These are phyloP conservation scores for Arxiozyma heterogenica DNA, from an alignment of 1,139 yeast genomes.

Conservation along the genomic window DNA sequence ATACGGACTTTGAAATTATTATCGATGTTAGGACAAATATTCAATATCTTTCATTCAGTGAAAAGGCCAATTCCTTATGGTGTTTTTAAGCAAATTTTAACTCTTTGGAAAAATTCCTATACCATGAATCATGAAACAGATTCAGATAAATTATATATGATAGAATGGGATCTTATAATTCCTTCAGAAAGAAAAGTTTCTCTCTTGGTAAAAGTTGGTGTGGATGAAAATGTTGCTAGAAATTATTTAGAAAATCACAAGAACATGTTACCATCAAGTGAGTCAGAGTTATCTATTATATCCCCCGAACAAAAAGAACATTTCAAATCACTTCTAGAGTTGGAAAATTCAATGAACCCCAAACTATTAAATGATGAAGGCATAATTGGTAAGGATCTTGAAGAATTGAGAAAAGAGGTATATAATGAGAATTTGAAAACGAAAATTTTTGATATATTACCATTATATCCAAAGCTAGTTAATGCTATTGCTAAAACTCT, in stretches of 20 bases:
- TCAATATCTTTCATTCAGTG: slow-evolving; percentile 15
- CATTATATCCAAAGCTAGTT: slow-evolving; percentile 43
- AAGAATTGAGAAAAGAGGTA: slow-evolving; percentile 27
- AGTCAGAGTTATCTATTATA: neutral
- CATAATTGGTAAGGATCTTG: neutral
- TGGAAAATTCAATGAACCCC: neutral
- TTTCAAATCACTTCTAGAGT: neutral
- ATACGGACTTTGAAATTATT: slow-evolving; percentile 20
- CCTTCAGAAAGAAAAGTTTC: slow-evolving; percentile 21
- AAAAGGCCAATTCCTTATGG: slow-evolving; percentile 25
- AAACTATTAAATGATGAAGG: neutral
- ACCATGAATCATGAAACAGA: slow-evolving; percentile 15
- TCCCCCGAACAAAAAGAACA: neutral
- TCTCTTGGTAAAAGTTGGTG: slow-evolving; percentile 18
- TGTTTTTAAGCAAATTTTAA: slow-evolving; percentile 27
- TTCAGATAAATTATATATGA: slow-evolving; percentile 35
- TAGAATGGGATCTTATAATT: slow-evolving; percentile 34
- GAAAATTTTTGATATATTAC: slow-evolving; percentile 42
- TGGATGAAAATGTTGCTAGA: slow-evolving; percentile 19
- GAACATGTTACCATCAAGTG: slow-evolving; percentile 16
- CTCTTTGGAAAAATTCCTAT: slow-evolving; percentile 24
- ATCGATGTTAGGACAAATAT: slow-evolving; percentile 13
- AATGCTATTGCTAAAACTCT: slow-evolving; percentile 44
- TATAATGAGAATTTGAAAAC: slow-evolving; percentile 32
- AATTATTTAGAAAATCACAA: slow-evolving; percentile 18